Base-by-base conservation (phyloP, 345 rosid genomes). In the Passiflora organensis region DNA sequence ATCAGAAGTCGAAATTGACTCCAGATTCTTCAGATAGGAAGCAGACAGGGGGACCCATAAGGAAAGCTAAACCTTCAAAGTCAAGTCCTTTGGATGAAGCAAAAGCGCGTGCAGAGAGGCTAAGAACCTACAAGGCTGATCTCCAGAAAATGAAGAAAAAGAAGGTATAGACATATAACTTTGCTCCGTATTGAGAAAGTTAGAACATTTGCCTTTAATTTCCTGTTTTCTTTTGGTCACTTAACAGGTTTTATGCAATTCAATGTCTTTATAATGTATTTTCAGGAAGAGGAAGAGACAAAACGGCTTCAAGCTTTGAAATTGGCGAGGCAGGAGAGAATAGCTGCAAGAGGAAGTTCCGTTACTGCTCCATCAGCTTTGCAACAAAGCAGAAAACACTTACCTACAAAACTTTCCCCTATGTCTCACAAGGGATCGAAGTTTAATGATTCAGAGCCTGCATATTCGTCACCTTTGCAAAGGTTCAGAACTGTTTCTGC, bases 71-170 rank as follows among this genome's bases (percentile, higher is more conserved):
- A 66, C 79, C 89, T 49, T 76, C 97, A 48, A 89, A 89, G 66
- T 62, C 76, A 70, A 84, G 90, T 61, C 91, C 96, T 65, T 65
- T 82, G 74, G 97, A 94, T 55, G 99, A 89, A 80, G 97, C 97
- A 51, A 80, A 58, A 71, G 91, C 82, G 16, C 97, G 99, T 21
- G 99, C 99, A 58, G 97, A 94, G 66, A 83, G 68, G 69, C 83
- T 94, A 49, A 87, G 99, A 70, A 73, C 66, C 46, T 94, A 71
- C 62, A 94, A 94, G 79, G 95, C 95, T 69, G 99, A 94, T 67
- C 86, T 94, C 56, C 87, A 80, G 87, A 89, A 89, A 74, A 59
- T 94, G 72, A 94, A 87, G 79, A 94, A 87, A 75, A 95, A 89
- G 68, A 87, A 83, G 90, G 97, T 93, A 69, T 67, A 54, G 63